These are phyloP conservation scores for Ophiosphaerella narmari DNA, from an alignment of 2,329 filamentous ascomycete genomes.

Conservation along the genomic window DNA sequence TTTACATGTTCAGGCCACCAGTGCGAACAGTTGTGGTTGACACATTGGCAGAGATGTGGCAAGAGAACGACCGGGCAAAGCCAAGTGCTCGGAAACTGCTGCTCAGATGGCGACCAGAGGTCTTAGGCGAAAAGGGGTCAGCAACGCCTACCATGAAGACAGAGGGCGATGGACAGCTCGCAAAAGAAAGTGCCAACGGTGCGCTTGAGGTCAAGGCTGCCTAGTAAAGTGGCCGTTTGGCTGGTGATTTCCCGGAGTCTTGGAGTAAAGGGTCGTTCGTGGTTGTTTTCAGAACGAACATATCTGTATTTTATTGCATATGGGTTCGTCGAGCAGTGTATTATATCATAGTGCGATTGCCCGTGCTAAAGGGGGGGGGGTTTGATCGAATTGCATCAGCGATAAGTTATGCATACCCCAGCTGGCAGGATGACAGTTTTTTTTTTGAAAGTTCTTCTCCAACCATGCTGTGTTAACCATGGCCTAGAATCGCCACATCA, in stretches of 20 bases:
- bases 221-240: slow-evolving; percentile 5
- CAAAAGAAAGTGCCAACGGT: slow-evolving; percentile 33
- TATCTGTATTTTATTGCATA: no score
- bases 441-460: no score
- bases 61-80: slow-evolving; percentile 52
- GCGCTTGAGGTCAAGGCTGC: slow-evolving; percentile 36
- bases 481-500: no score
- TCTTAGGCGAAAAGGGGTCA: slow-evolving; percentile 37
- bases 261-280: no score
- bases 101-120: slow-evolving; percentile 59
- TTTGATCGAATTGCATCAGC: no score
- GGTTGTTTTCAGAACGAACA: no score
- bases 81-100: slow-evolving; percentile 59
- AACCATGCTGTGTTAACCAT: no score
- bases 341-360: no score
- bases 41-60: slow-evolving; percentile 63
- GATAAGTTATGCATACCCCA: no score
- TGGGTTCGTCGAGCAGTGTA: no score
- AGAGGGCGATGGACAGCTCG: slow-evolving; percentile 19
- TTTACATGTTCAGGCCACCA: slow-evolving; percentile 57
- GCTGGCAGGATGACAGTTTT: no score
- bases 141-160: slow-evolving; percentile 22
- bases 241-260: background rate
- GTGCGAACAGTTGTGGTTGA: slow-evolving; percentile 62
- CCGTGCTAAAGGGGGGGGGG: no score